A percentile compares a stretch with the other conserved stretches of the same genome.
Evolutionary conservation across 2,329 filamentous ascomycete genomes (phyloP).

Genomic region (Emericellopsis cladophorae): DNA sequence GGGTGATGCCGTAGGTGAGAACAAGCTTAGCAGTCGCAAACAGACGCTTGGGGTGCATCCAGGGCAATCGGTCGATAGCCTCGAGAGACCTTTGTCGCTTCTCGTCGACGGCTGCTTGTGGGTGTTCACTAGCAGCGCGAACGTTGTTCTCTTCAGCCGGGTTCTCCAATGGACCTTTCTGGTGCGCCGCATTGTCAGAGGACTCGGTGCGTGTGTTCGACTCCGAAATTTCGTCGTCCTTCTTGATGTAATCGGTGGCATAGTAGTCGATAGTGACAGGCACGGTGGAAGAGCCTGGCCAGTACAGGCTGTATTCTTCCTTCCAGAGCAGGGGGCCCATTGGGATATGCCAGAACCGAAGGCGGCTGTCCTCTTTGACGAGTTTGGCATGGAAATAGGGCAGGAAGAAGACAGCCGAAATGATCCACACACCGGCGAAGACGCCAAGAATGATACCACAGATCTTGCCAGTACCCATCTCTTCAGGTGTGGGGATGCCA

Average conservation of each 20-base stretch:
- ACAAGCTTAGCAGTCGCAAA: constrained; percentile 7
- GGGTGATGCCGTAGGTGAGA: constrained; percentile 9
- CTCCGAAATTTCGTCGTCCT: constrained; percentile 32
- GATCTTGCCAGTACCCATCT: constrained; percentile 19
- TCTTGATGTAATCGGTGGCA: constrained; percentile 36
- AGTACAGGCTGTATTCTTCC: constrained; percentile 6
- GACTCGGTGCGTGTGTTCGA: constrained; percentile 6
- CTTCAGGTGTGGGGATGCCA: constrained; percentile 5
- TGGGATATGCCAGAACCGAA: constrained; percentile 17
- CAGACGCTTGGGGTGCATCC: constrained; percentile 3
- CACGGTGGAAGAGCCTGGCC: constrained; percentile 10
- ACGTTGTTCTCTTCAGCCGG: background rate
- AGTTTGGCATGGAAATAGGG: constrained; percentile 20
- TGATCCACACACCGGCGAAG: constrained; percentile 14
- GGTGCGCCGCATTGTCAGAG: too few species aligned
- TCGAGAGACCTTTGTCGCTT: constrained; percentile 5
- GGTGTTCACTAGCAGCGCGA: background rate
- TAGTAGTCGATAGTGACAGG: constrained; percentile 14
- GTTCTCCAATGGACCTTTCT: constrained; percentile 1
- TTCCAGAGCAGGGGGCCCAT: constrained; percentile 21
- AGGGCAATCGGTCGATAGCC: constrained; percentile 2
- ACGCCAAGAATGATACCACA: constrained; percentile 15
- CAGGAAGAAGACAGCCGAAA: constrained; percentile 20
- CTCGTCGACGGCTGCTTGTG: background rate
- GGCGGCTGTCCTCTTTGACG: constrained; percentile 15